Evolutionary conservation across 2,329 filamentous ascomycete genomes (phyloP), one percentile per base, ranked within the genome.

Genomic region (Fonsecaea pedrosoi): DNA sequence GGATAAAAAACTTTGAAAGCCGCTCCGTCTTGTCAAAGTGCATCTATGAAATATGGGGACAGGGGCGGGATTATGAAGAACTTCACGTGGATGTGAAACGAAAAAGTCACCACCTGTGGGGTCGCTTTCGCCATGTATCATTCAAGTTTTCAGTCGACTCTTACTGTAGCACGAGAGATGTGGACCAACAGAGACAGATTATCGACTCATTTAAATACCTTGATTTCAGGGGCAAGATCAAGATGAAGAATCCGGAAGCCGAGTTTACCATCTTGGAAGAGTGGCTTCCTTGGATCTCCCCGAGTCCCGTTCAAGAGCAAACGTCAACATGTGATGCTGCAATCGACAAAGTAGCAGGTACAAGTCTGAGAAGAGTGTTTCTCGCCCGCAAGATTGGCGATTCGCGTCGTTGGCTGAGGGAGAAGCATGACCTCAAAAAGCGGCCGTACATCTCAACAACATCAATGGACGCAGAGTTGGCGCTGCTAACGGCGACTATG

Each of bases 391-490:
- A 87, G 64, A 77, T 98, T 30, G 89, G 84, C 1, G 81, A 81
- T 12, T 89, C 91, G 1, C 86, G 86, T 2, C 85, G 94, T 54
- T 87, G 91, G 61, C 82, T 89, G 4, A 84, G 92, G 37, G 82
- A 86, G 40, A 90, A 85, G 30, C 96, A 94, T 74, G 93, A 97
- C 77, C 84, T 99, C 25, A 99, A 99, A 83, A 97, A 96, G 79
- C 84, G 95, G 34, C 85, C 86, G 45, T 99, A 99, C 76, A 98
- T 99, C 74, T 92, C 91, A 72, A 98, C 94, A 0, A 99, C 95
- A 0, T 95, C 92, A 54, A 98, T 99, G 95, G 95, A 99, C 76
- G 91, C 94, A 0, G 95, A 98, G 77, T 84, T 99, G 53, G 92
- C 93, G 12, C 85, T 99, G 0, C 82, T 99, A 25, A 97, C 94